A percentile compares a stretch with the other conserved stretches of the same genome.
Conservation (phyloP, 2,329 filamentous ascomycete genomes). For the Davidsoniella australis region DNA sequence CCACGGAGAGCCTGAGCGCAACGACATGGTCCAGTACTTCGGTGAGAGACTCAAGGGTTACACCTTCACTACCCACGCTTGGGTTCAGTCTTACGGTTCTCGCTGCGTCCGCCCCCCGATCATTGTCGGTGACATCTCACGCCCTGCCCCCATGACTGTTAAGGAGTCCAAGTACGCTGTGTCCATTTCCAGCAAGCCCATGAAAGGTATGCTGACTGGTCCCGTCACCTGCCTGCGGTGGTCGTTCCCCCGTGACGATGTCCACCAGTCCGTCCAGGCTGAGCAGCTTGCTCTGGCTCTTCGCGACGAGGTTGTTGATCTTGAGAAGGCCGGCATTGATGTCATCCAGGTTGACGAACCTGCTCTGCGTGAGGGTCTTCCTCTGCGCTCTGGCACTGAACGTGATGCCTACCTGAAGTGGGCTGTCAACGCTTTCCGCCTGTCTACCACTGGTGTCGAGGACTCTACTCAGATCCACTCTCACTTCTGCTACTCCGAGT, state of each 20-base stretch:
- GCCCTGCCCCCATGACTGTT: slow-evolving; percentile 93
- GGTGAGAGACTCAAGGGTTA: slow-evolving; percentile 94
- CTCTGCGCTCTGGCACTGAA: slow-evolving; percentile 83
- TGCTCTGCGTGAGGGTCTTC: slow-evolving; percentile 96
- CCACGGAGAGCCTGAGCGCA: slow-evolving; percentile 97
- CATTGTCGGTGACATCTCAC: slow-evolving; percentile 96
- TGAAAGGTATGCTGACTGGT: slow-evolving; percentile 99
- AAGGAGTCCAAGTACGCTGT: slow-evolving; percentile 99
- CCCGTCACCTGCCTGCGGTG: slow-evolving; percentile 97
- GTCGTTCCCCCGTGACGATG: slow-evolving; percentile 99
- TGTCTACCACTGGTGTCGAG: slow-evolving; percentile 80
- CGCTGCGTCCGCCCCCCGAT: slow-evolving; percentile 97
- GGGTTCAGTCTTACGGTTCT: slow-evolving; percentile 97
- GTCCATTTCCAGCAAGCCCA: slow-evolving; percentile 91
- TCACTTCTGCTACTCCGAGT: slow-evolving; percentile 99
- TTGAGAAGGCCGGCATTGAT: slow-evolving; percentile 88
- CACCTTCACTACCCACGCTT: slow-evolving; percentile 96
- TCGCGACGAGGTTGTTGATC: slow-evolving; percentile 94
- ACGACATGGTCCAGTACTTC: slow-evolving; percentile 99
- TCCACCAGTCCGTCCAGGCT: slow-evolving; percentile 97
- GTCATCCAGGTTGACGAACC: slow-evolving; percentile 99
- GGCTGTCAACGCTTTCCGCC: slow-evolving; percentile 96
- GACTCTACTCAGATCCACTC: slow-evolving; percentile 99
- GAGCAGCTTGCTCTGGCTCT: slow-evolving; percentile 97
- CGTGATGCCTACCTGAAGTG: slow-evolving; percentile 92